Base-by-base conservation (phyloP, 1,284 basidiomycete species). In the Trichosporon sp. region DNA sequence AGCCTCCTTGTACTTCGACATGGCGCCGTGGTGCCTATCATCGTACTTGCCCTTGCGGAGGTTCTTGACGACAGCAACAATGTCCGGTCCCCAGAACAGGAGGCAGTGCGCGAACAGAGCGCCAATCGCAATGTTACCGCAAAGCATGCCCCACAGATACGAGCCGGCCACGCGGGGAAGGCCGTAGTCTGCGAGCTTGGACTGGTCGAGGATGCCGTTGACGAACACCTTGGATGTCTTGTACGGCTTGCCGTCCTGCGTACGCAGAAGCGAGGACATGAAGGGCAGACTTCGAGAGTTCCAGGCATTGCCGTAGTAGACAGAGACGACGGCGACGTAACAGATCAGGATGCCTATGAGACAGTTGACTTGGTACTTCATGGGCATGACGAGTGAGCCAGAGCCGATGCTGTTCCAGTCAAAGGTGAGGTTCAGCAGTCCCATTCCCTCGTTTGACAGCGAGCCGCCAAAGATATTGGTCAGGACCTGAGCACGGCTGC, bases 101-200 rank as follows among this genome's bases (percentile, higher is more conserved):
- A 72, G 75, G 6, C 79, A 71, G 72, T 88, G 87, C 0, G 85
- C 83, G 62, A 89, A 83, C 16, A 88, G 77, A 13, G 84, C 86
- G 16, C 87, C 87, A 62, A 88, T 85, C 85, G 75, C 74, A 1
- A 66, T 49, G 44, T 68, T 74, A 5, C 64, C 58, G 1, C 81
- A 82, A 44, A 87, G 73, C 72, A 85, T 85, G 1, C 74, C 61
- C 86, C 86, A 88, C 0, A 85, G 85, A 70, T 86, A 85, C 3
- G 86, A 86, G 56, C 67, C 70, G 0, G 72, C 65, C 2, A 78
- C 56, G 23, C 65, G 68, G 1, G 77, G 77, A 14, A 72, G 63
- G 11, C 77, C 76, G 19, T 69, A 65, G 32, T 27, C 31, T 2
- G 67, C 69, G 9, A 77, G 62, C 59, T 64, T 65, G 2, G 36